Evolutionary conservation across 1,284 basidiomycete genomes (phyloP).

Genomic region (Trametes versicolor): DNA sequence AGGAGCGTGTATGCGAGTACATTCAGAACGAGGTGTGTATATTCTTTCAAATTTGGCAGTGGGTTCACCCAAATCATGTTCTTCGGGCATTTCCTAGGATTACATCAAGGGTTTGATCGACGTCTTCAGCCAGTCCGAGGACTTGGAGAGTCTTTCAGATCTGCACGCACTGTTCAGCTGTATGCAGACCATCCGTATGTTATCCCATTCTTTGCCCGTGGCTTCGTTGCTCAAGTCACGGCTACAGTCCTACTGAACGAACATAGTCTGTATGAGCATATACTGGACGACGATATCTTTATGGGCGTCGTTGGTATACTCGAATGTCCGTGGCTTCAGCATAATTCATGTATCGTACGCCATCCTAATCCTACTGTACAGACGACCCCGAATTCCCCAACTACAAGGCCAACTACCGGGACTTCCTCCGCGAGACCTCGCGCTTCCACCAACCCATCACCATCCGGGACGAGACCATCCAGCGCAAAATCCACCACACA

Average conservation of each 20-base stretch:
- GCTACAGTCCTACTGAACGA: slow-evolving; percentile 93
- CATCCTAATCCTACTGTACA: slow-evolving; percentile 47
- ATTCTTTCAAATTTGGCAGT: not conserved
- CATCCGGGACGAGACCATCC: slow-evolving; percentile 78
- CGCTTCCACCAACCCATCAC: slow-evolving; percentile 89
- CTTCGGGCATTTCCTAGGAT: slow-evolving; percentile 57
- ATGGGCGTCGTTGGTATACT: slow-evolving; percentile 95
- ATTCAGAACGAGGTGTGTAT: slow-evolving; percentile 76
- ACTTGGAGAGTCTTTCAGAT: slow-evolving; percentile 89
- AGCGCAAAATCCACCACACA: slow-evolving; percentile 94
- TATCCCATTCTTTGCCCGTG: slow-evolving; percentile 2
- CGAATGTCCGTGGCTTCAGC: slow-evolving; percentile 77
- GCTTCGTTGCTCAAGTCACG: slow-evolving; percentile 16
- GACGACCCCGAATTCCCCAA: slow-evolving; percentile 97
- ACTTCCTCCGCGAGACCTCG: slow-evolving; percentile 85
- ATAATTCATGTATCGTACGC: slow-evolving; percentile 28
- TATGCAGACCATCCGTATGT: slow-evolving; percentile 95
- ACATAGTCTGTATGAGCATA: slow-evolving; percentile 94
- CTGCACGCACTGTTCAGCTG: slow-evolving; percentile 92
- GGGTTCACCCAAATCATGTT: slow-evolving; percentile 11
- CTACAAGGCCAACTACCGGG: slow-evolving; percentile 96
- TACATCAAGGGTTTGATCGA: slow-evolving; percentile 91
- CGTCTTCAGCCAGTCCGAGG: slow-evolving; percentile 90
- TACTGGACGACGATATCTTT: slow-evolving; percentile 94
- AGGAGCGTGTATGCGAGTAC: slow-evolving; percentile 85